Percentiles rank a stretch among this genome's conserved stretches.
Evolutionary conservation across 805 yeast genomes (phyloP).

Genomic region (Komagataella kurtzmanii): DNA sequence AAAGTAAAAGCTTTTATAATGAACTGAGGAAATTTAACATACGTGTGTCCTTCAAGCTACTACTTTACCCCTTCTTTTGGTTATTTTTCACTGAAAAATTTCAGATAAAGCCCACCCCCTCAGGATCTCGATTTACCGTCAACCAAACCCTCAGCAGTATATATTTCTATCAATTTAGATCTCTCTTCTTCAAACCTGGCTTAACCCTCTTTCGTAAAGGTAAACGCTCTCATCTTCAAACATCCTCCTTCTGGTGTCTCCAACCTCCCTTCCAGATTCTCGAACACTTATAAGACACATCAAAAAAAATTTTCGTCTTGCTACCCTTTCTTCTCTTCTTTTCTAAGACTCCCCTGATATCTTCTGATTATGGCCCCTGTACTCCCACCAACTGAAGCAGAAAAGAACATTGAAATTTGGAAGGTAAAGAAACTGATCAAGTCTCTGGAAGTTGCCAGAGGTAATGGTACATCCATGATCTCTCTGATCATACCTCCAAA

Average conservation of each 20-base stretch:
- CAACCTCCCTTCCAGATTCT: neutral
- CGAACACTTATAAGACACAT: neutral
- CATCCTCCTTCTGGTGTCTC: neutral
- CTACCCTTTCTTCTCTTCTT: neutral
- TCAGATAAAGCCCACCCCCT: no score
- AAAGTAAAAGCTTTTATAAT: no score
- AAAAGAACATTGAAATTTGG: constrained; percentile 97
- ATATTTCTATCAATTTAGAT: no score
- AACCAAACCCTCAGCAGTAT: no score
- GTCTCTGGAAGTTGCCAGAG: constrained; percentile 82
- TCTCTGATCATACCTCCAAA: constrained; percentile 91
- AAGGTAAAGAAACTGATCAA: constrained; percentile 91
- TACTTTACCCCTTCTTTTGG: no score
- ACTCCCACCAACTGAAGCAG: constrained; percentile 55
- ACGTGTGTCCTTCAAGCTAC: no score
- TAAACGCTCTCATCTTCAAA: neutral
- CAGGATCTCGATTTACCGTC: no score
- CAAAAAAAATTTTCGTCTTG: neutral
- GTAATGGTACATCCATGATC: constrained; percentile 99
- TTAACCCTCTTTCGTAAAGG: neutral
- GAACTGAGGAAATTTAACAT: no score
- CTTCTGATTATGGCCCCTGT: constrained; percentile 17
- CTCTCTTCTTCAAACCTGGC: no score
- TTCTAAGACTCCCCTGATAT: neutral
- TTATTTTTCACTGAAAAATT: no score